A percentile compares a stretch with the other conserved stretches of the same genome.
phyloP scores from a whole-genome alignment of 306 rosid species.

The apple (Malus domestica) region DNA sequence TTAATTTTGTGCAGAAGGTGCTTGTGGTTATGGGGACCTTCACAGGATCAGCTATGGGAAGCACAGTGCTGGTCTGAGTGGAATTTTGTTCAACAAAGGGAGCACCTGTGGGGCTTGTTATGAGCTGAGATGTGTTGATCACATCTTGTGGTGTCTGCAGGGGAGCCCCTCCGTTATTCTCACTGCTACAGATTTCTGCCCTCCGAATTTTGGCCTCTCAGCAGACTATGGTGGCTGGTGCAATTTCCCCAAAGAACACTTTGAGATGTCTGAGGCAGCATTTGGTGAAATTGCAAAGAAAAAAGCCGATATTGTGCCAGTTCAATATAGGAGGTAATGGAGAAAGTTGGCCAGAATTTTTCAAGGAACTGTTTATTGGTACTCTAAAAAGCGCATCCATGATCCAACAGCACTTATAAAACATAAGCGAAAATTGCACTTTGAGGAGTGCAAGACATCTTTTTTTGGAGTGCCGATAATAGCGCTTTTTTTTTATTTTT shows the following conservation, averaged over 20 bases:
- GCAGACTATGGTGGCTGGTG: constrained; percentile 98
- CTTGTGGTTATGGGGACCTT: constrained; percentile 97
- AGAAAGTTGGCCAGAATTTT: not conserved
- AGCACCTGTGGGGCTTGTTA: constrained; percentile 91
- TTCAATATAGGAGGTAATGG: constrained; percentile 85
- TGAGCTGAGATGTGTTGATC: constrained; percentile 90
- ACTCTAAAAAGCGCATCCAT: not conserved
- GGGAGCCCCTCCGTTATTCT: constrained; percentile 83
- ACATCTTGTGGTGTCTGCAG: constrained; percentile 81
- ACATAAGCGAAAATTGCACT: not conserved
- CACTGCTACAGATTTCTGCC: constrained; percentile 94
- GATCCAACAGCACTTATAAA: not conserved
- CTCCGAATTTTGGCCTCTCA: constrained; percentile 84
- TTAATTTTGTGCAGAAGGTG: constrained; percentile 65
- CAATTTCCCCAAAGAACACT: constrained; percentile 85
- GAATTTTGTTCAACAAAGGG: constrained; percentile 79
- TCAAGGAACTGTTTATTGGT: not conserved
- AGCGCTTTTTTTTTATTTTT: not conserved
- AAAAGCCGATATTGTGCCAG: constrained; percentile 79
- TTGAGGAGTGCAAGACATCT: not conserved
- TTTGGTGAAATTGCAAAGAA: constrained; percentile 70
- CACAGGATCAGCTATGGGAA: constrained; percentile 73
- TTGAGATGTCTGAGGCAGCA: constrained; percentile 87
- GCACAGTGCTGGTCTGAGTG: constrained; percentile 79
- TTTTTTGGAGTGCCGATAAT: not conserved